Conservation (phyloP, 73 alveolate genomes). For the Tetrahymena malaccensis region DNA sequence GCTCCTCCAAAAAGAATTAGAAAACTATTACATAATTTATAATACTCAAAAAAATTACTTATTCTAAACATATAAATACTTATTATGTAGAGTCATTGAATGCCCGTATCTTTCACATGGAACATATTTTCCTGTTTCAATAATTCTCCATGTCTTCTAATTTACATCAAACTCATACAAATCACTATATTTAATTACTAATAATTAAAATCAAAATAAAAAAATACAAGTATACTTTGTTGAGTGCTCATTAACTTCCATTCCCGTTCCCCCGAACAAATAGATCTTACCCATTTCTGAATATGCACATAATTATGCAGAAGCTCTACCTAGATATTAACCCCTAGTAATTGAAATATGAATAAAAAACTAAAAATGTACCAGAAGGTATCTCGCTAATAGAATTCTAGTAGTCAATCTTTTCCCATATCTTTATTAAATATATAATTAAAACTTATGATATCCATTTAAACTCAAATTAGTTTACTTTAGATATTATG, state of each 20-base stretch:
- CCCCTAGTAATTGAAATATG: background rate
- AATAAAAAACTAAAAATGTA: background rate
- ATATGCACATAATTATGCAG: constrained; percentile 19
- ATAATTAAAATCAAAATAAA: background rate
- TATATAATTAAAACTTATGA: background rate
- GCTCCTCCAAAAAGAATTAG: constrained; percentile 33
- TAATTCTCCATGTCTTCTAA: constrained; percentile 2
- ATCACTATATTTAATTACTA: background rate
- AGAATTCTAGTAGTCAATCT: background rate
- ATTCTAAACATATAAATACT: background rate
- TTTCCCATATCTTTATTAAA: background rate
- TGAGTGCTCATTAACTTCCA: constrained; percentile 3
- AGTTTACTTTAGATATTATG: constrained; percentile 8
- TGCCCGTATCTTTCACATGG: constrained; percentile 43
- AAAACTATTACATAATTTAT: background rate
- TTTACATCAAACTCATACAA: constrained; percentile 14
- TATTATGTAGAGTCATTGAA: background rate
- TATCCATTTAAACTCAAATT: background rate
- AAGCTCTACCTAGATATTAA: background rate
- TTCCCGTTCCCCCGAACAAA: constrained; percentile 35
- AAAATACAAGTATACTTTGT: background rate
- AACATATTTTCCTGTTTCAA: background rate
- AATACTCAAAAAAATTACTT: too few species aligned
- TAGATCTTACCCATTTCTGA: background rate
- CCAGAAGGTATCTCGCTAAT: background rate